These are phyloP conservation scores for Pelargonium fulgidum DNA, from an alignment of 441 rosid species.

Conservation along the genomic window DNA sequence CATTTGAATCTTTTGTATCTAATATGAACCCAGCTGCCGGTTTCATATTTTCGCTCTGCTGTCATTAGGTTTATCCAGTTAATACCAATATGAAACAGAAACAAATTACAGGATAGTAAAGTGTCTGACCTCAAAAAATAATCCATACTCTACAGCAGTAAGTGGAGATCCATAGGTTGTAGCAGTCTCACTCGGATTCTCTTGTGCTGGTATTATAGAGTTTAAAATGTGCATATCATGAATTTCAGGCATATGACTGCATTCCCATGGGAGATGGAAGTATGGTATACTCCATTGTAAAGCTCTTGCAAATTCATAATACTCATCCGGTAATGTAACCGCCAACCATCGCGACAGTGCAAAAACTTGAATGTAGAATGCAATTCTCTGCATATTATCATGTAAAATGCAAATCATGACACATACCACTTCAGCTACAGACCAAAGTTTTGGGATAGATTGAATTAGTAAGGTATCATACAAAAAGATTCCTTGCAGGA, in stretches of 20 bases:
- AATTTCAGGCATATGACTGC: too few species aligned
- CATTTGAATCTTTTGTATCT: slow-evolving; percentile 42
- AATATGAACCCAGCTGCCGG: slow-evolving; percentile 67
- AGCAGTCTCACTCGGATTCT: slow-evolving; percentile 31
- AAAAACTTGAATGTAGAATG: slow-evolving; percentile 80
- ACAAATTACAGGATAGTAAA: slow-evolving; percentile 1
- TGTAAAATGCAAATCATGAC: too few species aligned
- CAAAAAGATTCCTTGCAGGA: slow-evolving; percentile 75
- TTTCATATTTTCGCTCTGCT: slow-evolving; percentile 53
- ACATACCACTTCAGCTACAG: too few species aligned
- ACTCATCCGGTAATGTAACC: slow-evolving; percentile 58
- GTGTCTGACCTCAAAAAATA: slow-evolving; percentile 63
- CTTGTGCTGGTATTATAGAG: too few species aligned
- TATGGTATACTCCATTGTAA: slow-evolving; percentile 88
- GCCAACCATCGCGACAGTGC: slow-evolving; percentile 85
- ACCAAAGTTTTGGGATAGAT: too few species aligned
- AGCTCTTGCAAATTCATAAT: slow-evolving; percentile 64
- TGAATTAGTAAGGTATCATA: slow-evolving; percentile 31
- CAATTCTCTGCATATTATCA: slow-evolving; percentile 70
- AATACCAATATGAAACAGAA: neutral
- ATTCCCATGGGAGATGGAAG: slow-evolving; percentile 93
- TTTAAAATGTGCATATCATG: too few species aligned
- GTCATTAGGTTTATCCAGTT: slow-evolving; percentile 5
- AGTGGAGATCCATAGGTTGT: slow-evolving; percentile 62
- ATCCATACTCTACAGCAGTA: slow-evolving; percentile 57